Base-by-base conservation (phyloP, 2,329 filamentous ascomycete species). In the Camillea tinctor region DNA sequence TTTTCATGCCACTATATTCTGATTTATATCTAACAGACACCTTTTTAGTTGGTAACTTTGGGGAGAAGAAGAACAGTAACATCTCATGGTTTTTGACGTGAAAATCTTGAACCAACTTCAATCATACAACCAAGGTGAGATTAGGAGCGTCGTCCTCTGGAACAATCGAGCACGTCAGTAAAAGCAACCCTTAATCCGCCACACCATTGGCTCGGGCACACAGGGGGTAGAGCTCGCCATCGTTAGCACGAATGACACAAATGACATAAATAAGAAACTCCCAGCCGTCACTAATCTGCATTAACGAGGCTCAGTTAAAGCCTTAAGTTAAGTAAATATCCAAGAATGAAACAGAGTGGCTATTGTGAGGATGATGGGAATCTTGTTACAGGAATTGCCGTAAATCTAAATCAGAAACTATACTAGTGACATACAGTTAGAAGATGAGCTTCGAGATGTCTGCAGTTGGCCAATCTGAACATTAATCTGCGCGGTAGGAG, bases 181-280 rank as follows among this genome's bases (percentile, higher is more conserved):
- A 63, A 61, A 57, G 19, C 20, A 17, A 19, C 20, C 22, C 3
- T 2, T 17, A 15, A 51, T 24, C 13, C 21, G 21, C 22, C 56
- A 60, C 49, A 13, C 55, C 56, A 61, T 65, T 60, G 57, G 63
- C 23, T 44, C 20, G 57, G 8, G 26, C 21, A 21, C 52, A 56
- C 62, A 67, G 60, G 65, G 65, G 52, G 64, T 52, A 50, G 57
- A 63, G 59, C 64, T 66, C 65, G 65, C 58, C 60, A 67, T 67
- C 54, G 20, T 54, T 64, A 65, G 65, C 59, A 55, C 56, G 36
- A 40, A 66, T 66, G 64, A 59, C 60, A 44, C 36, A 44, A 44
- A 44, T 5, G 36, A 44, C n/a, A n/a, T n/a, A n/a, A n/a, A n/a
- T n/a, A n/a, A 15, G 17, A 44, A 2, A 44, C 17, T 15, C 11